Conservation (phyloP, 768 basidiomycete species). For the Austroboletus eburneus region DNA sequence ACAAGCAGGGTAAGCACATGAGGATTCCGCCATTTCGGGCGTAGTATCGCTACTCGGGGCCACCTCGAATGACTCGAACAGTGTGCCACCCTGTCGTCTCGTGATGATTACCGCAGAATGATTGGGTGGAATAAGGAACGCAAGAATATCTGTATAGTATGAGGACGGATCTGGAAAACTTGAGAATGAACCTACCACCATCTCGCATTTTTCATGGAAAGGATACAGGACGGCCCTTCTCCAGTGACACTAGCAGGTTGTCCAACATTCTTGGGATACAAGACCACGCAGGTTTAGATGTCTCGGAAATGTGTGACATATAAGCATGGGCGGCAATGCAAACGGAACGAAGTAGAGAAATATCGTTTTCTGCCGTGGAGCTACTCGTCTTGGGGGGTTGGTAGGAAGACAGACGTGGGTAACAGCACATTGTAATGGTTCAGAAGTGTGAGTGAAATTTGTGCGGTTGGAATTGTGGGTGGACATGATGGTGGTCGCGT, state of each 20-base stretch:
- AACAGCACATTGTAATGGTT: background rate
- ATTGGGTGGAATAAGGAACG: background rate
- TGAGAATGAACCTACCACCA: background rate
- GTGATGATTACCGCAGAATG: background rate
- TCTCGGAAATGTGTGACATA: background rate
- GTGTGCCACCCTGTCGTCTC: background rate
- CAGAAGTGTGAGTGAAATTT: no score
- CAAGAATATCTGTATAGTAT: background rate
- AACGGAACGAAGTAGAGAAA: background rate
- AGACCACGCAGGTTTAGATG: background rate
- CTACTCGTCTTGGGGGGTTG: background rate
- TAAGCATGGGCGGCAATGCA: background rate
- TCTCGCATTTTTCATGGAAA: background rate
- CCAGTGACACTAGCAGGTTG: no score
- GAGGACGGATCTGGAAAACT: background rate
- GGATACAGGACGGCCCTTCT: background rate
- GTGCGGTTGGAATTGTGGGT: no score
- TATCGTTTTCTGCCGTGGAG: background rate
- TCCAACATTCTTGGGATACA: background rate
- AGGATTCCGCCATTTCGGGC: background rate
- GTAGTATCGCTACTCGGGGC: no score
- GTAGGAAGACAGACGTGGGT: background rate
- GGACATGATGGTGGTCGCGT: no score
- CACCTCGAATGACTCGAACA: background rate
- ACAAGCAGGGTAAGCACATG: conserved; percentile 28